Evolutionary conservation across 1,284 basidiomycete genomes (phyloP).

Genomic region (Sporisorium reilianum): DNA sequence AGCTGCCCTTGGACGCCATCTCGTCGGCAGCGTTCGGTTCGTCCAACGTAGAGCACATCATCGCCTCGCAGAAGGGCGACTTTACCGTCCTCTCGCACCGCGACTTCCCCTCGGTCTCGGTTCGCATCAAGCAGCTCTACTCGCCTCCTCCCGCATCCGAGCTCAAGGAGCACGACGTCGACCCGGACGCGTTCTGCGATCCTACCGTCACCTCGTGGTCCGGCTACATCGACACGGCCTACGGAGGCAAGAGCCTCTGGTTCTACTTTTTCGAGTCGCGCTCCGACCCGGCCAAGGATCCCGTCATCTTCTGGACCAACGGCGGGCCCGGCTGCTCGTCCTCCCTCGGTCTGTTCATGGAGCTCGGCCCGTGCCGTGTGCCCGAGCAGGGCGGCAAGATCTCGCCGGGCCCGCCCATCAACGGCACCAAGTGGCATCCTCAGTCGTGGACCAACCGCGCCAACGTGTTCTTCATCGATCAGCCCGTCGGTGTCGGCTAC

Average conservation of each 20-base stretch:
- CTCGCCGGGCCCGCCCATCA: slow-evolving; percentile 66
- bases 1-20: slow-evolving; percentile 50
- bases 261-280: slow-evolving; percentile 88
- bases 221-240: slow-evolving; percentile 73
- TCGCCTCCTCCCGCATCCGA: slow-evolving; percentile 24
- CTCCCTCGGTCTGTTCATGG: slow-evolving; percentile 75
- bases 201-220: slow-evolving; percentile 63
- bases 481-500: slow-evolving; percentile 79
- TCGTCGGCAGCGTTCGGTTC: slow-evolving; percentile 38
- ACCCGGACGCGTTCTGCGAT: slow-evolving; percentile 63
- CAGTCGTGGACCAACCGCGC: slow-evolving; percentile 77
- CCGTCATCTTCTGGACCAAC: slow-evolving; percentile 71
- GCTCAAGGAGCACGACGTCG: slow-evolving; percentile 41
- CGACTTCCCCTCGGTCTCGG: slow-evolving; percentile 56
- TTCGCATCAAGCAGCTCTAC: slow-evolving; percentile 60
- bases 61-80: slow-evolving; percentile 47
- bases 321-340: slow-evolving; percentile 69
- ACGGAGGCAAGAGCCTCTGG: slow-evolving; percentile 79
- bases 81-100: slow-evolving; percentile 52
- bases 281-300: slow-evolving; percentile 76
- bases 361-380: slow-evolving; percentile 74
- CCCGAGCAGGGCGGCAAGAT: slow-evolving; percentile 34
- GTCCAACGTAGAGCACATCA: slow-evolving; percentile 37
- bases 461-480: slow-evolving; percentile 80
- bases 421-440: slow-evolving; percentile 76